Percentiles rank a stretch among this genome's conserved stretches.
phyloP scores from a whole-genome alignment of 495 filamentous ascomycete genomes.

The Jackrogersella multiformis region DNA sequence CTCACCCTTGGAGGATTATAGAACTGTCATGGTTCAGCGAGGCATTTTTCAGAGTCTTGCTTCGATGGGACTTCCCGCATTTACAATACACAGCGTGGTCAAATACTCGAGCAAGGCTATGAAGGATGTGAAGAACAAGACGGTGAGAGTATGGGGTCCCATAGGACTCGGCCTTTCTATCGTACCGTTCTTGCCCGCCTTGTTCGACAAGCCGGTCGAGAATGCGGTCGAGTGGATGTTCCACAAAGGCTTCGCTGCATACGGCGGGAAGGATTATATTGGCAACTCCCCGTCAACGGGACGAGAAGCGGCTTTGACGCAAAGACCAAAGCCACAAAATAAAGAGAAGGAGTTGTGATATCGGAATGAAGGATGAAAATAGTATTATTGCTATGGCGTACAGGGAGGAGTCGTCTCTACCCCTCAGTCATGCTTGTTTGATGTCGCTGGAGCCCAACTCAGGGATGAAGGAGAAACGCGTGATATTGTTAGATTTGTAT shows the following conservation, averaged over 20 bases:
- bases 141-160: conserved; percentile 82
- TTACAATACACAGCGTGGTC: conserved; percentile 94
- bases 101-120: conserved; percentile 83
- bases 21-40: conserved; percentile 89
- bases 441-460: conserved; percentile 3
- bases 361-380: not conserved
- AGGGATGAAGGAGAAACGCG: not conserved
- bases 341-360: conserved; percentile 62
- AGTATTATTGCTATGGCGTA: not conserved
- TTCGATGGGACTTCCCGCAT: conserved; percentile 91
- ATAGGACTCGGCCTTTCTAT: conserved; percentile 90
- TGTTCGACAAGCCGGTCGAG: conserved; percentile 96
- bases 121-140: conserved; percentile 78
- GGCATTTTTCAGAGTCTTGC: conserved; percentile 90
- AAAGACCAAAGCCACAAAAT: conserved; percentile 54
- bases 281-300: conserved; percentile 62
- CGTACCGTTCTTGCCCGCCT: conserved; percentile 85
- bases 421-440: not conserved
- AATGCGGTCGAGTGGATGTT: conserved; percentile 89
- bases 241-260: conserved; percentile 74
- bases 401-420: conserved; percentile 15
- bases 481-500: conserved; percentile 10
- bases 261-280: conserved; percentile 70
- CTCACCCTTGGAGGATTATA: conserved; percentile 87
- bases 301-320: conserved; percentile 62